Evolutionary conservation across 352 stramenopile genomes (phyloP).

Genomic region (Pythium utonaiense): DNA sequence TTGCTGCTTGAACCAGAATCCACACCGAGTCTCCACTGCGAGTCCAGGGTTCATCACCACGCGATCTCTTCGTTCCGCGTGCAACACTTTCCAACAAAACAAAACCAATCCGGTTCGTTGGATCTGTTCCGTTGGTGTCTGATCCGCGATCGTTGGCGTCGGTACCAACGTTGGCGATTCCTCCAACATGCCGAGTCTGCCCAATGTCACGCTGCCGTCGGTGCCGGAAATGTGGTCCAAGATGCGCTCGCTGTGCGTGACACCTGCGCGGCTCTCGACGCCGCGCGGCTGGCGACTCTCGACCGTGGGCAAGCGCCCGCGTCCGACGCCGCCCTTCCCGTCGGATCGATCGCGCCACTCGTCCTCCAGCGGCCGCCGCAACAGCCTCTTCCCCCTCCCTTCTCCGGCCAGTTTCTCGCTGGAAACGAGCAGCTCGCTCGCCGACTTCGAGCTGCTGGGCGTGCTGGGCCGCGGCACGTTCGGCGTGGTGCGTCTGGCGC

Average conservation of each 20-base stretch:
- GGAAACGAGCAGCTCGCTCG: constrained; percentile 23
- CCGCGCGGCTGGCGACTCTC: constrained; percentile 30
- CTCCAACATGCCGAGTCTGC: constrained; percentile 19
- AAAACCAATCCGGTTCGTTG: too few species aligned
- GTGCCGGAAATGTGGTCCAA: constrained; percentile 13
- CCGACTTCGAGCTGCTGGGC: constrained; percentile 57
- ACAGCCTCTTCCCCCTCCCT: constrained; percentile 13
- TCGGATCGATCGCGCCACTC: constrained; percentile 12
- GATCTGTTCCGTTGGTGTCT: background rate
- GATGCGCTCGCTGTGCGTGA: constrained; percentile 12
- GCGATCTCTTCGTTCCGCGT: background rate
- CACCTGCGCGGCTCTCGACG: constrained; percentile 30
- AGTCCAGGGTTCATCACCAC: background rate
- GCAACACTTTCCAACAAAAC: background rate
- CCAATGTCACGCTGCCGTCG: constrained; percentile 20
- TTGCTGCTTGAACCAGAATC: background rate
- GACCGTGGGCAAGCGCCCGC: constrained; percentile 22
- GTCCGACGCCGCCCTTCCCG: constrained; percentile 15
- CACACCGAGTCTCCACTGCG: background rate
- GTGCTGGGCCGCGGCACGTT: constrained; percentile 70
- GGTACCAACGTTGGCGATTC: background rate
- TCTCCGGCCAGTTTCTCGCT: constrained; percentile 25
- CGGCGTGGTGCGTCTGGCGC: constrained; percentile 61
- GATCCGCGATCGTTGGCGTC: background rate
- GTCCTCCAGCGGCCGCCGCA: constrained; percentile 19